Conservation (phyloP, 345 rosid genomes). For the Mercurialis annua region DNA sequence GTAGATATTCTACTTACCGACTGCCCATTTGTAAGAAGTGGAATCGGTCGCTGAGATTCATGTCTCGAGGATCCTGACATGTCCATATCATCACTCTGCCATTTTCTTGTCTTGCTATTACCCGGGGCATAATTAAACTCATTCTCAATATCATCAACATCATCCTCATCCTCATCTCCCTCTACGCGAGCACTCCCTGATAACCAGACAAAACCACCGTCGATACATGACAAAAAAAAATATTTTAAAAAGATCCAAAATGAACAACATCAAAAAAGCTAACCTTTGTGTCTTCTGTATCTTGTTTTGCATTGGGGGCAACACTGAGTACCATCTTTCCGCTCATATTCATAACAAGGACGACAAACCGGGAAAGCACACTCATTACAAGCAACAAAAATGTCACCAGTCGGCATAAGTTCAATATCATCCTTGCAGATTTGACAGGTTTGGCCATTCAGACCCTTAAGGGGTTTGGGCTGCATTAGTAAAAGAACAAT, state of each 20-base stretch:
- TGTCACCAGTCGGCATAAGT: slow-evolving; percentile 52
- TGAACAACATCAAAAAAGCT: slow-evolving; percentile 11
- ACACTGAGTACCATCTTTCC: slow-evolving; percentile 95
- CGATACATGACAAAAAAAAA: background rate
- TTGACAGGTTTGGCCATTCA: slow-evolving; percentile 82
- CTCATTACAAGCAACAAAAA: slow-evolving; percentile 96
- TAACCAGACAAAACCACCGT: slow-evolving; percentile 6
- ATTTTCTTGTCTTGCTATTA: slow-evolving; percentile 56
- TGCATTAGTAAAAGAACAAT: slow-evolving; percentile 37
- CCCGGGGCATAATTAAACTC: slow-evolving; percentile 83
- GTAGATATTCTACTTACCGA: slow-evolving; percentile 39
- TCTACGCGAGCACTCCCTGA: slow-evolving; percentile 92
- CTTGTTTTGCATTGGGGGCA: slow-evolving; percentile 99
- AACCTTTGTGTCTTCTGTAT: slow-evolving; percentile 91
- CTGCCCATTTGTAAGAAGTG: slow-evolving; percentile 88
- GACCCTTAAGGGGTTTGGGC: slow-evolving; percentile 77
- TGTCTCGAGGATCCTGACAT: slow-evolving; percentile 83
- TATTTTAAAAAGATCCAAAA: background rate
- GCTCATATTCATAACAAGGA: slow-evolving; percentile 97
- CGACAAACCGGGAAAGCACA: slow-evolving; percentile 99
- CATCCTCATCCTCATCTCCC: slow-evolving; percentile 99
- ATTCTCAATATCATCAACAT: slow-evolving; percentile 90
- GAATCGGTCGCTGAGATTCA: slow-evolving; percentile 87
- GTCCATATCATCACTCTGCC: slow-evolving; percentile 83
- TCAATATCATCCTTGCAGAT: slow-evolving; percentile 95